Evolutionary conservation across 768 basidiomycete genomes (phyloP).

Genomic region (Clitopilus hobsonii): DNA sequence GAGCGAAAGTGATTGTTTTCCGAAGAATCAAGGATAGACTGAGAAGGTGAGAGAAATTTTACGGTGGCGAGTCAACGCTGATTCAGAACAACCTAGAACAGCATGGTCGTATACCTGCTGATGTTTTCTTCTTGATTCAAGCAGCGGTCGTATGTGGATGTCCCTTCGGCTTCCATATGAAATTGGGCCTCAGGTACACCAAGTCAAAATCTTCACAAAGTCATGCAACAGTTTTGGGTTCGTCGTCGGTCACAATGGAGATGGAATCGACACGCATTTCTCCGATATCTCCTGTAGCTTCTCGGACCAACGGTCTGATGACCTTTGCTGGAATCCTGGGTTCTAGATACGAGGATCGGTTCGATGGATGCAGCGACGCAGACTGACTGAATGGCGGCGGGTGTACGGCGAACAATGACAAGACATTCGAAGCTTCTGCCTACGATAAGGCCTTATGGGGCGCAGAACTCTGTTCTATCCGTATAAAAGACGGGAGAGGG

Average conservation of each 20-base stretch:
- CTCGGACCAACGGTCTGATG: neutral
- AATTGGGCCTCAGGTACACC: neutral
- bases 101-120: neutral
- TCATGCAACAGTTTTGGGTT: no score
- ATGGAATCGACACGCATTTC: neutral
- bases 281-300: neutral
- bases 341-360: neutral
- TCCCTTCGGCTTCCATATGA: neutral
- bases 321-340: neutral
- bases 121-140: neutral
- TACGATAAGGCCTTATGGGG: no score
- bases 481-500: neutral
- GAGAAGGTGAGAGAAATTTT: neutral
- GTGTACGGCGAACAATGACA: no score
- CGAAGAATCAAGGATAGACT: neutral
- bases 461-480: no score
- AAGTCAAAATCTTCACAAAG: neutral
- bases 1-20: neutral
- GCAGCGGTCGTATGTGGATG: neutral
- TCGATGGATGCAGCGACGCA: no score
- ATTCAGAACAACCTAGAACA: neutral
- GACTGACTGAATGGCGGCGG: no score
- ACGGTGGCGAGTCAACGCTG: neutral
- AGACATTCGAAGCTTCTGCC: no score
- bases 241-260: no score